Base-by-base conservation (phyloP, 2,329 filamentous ascomycete genomes). In the Berkeleyomyces rouxiae region DNA sequence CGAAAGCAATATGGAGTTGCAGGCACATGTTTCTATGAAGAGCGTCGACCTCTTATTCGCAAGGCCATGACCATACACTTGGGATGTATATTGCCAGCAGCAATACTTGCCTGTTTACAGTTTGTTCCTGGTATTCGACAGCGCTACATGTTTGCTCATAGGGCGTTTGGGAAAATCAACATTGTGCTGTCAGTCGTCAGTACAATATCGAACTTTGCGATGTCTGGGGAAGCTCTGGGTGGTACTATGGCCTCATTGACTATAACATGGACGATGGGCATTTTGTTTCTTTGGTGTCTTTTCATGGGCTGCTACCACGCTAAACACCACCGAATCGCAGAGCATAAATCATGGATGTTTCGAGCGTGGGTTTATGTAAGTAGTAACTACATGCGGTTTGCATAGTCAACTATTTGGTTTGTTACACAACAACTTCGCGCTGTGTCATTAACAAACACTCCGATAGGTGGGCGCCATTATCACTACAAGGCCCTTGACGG, bases 281-380 rank as follows among this genome's bases (percentile, higher is more conserved):
- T 63, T 7, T 9, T 58, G 2, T 63, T 63, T 42, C 16, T 59
- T 11, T 33, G 11, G 13, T 49, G 42, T 1, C 31, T 63, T 5
- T 43, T 13, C n/a, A 36, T 59, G 42, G 61, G 61, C 43, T 46
- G 33, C 36, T 40, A 59, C 11, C 16, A 47, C 39, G 33, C 33
- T 31, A 63, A 59, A 23, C 42, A 42, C 13, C 23, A 44, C 13
- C 51, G 61, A 33, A 42, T 57, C 9, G 61, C 43, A 36, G 16
- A 59, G 42, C 53, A 63, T n/a, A 46, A 55, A 40, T 3, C 16
- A 23, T 63, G 61, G 61, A 63, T 63, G 61, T 31, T 63, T 11
- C 36, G 61, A 46, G 53, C 53, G n/a, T 63, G 61, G 61, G 31
- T 47, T 33, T 63, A 59, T 59, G 61, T 63, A 59, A 53, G 61